phyloP scores from a whole-genome alignment of 140 eudicot species.

The Senecio squalidus region DNA sequence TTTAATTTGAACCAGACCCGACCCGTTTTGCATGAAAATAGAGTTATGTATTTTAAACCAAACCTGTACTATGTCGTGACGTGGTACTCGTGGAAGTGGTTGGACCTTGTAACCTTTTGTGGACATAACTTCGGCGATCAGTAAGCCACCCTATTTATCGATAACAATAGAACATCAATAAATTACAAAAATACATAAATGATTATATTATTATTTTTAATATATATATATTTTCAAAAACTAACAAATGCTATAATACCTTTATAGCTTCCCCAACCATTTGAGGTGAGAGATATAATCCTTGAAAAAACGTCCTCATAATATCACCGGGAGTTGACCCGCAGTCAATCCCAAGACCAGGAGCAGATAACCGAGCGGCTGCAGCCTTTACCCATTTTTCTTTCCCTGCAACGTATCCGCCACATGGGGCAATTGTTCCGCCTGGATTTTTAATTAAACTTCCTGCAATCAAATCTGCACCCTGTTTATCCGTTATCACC shows the following conservation, averaged over 20 bases:
- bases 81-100: constrained; percentile 70
- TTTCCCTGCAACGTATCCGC: constrained; percentile 95
- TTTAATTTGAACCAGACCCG: neutral
- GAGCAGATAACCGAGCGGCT: constrained; percentile 96
- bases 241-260: constrained; percentile 37
- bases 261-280: constrained; percentile 99
- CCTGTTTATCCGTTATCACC: constrained; percentile 47
- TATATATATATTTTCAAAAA: no score
- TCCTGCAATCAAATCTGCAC: constrained; percentile 97
- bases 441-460: constrained; percentile 95
- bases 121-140: constrained; percentile 96
- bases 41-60: no score
- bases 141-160: constrained; percentile 49
- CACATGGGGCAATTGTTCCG: constrained; percentile 97
- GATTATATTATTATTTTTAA: no score
- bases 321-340: constrained; percentile 98
- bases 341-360: constrained; percentile 94
- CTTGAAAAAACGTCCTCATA: constrained; percentile 86
- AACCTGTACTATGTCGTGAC: constrained; percentile 95
- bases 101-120: constrained; percentile 77
- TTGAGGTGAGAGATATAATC: constrained; percentile 94
- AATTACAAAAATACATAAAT: neutral
- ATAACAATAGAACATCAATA: neutral
- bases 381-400: constrained; percentile 89
- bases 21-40: neutral